Evolutionary conservation across 1,284 basidiomycete genomes (phyloP).

Genomic region (Fomitopsis pinicola): DNA sequence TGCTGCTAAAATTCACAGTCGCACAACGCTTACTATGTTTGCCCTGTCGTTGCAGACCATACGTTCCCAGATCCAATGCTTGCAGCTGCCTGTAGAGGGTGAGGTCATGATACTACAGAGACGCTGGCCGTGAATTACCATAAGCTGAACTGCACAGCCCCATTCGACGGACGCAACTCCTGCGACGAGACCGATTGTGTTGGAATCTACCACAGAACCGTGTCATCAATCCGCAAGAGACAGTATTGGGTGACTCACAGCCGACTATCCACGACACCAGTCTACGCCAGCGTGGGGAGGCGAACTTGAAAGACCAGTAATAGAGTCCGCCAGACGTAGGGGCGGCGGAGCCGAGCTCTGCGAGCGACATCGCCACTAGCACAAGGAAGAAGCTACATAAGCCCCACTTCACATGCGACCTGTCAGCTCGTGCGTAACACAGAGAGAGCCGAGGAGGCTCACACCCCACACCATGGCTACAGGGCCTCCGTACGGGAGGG

Average conservation of each 20-base stretch:
- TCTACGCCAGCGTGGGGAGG: slow-evolving; percentile 61
- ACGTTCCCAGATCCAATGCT: slow-evolving; percentile 51
- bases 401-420: slow-evolving; percentile 39
- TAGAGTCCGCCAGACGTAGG: slow-evolving; percentile 75
- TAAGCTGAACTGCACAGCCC: slow-evolving; percentile 70
- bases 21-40: slow-evolving; percentile 49
- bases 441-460: slow-evolving; percentile 22
- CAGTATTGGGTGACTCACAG: slow-evolving; percentile 35
- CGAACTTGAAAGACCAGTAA: slow-evolving; percentile 72
- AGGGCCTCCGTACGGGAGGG: slow-evolving; percentile 75
- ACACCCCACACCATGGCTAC: slow-evolving; percentile 83
- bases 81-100: slow-evolving; percentile 41
- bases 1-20: not conserved
- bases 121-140: slow-evolving; percentile 18
- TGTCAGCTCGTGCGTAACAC: not conserved
- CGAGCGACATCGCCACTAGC: slow-evolving; percentile 64
- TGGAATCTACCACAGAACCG: slow-evolving; percentile 46
- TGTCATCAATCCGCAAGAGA: slow-evolving; percentile 15
- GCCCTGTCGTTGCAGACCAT: slow-evolving; percentile 49
- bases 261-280: slow-evolving; percentile 76
- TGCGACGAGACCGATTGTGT: slow-evolving; percentile 69
- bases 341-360: slow-evolving; percentile 69
- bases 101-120: not conserved
- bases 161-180: slow-evolving; percentile 73
- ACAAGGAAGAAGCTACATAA: slow-evolving; percentile 54